These are phyloP conservation scores for Nitzschia sp. DNA, from an alignment of 108 stramenopile species.

Conservation along the genomic window DNA sequence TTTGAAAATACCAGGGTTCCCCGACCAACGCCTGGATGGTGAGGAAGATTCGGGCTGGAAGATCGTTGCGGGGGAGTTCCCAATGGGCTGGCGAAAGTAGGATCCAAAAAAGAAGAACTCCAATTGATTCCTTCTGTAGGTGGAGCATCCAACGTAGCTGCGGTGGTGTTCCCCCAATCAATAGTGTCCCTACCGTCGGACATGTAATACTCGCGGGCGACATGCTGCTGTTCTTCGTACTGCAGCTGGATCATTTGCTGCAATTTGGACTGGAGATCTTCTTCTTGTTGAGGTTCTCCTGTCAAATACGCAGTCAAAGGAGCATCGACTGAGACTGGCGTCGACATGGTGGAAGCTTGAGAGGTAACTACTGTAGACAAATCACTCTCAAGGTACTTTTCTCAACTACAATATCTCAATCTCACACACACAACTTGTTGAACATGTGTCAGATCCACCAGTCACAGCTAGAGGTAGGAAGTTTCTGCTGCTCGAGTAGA, in stretches of 20 bases:
- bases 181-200: no score
- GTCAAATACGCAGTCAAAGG: conserved; percentile 12
- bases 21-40: conserved; percentile 21
- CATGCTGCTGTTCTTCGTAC: conserved; percentile 32
- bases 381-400: no score
- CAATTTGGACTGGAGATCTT: conserved; percentile 37
- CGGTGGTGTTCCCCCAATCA: no score
- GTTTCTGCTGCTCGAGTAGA: no score
- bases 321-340: conserved; percentile 38
- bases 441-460: no score
- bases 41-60: no score
- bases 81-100: neutral
- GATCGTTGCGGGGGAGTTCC: no score
- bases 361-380: no score
- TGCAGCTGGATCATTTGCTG: conserved; percentile 47
- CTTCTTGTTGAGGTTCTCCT: conserved; percentile 32
- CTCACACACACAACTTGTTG: no score
- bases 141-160: no score
- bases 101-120: neutral
- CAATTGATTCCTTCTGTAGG: neutral
- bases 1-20: conserved; percentile 34
- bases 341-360: conserved; percentile 23
- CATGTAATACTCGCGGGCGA: neutral
- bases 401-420: no score
- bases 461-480: no score